Conservation (phyloP, 768 basidiomycete genomes). For the Asterophora parasitica region DNA sequence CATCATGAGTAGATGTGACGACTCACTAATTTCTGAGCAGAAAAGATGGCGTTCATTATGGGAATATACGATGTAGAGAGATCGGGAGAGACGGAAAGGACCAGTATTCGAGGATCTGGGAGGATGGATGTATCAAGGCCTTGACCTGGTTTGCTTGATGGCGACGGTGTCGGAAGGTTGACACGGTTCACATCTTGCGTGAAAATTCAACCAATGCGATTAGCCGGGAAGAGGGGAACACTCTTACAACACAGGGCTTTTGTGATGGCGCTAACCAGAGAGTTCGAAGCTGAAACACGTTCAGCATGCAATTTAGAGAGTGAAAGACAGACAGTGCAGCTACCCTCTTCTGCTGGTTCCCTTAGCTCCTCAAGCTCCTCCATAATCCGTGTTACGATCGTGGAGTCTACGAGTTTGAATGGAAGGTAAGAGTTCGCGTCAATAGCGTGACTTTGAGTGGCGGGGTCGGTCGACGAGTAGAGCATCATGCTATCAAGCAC, state of each 20-base stretch:
- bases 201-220: background rate
- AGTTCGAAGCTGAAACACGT: constrained; percentile 44
- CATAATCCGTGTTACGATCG: constrained; percentile 56
- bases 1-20: constrained; percentile 5
- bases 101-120: constrained; percentile 40
- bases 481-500: constrained; percentile 58
- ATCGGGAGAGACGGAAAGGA: constrained; percentile 92
- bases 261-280: constrained; percentile 83
- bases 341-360: constrained; percentile 49
- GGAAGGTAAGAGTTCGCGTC: constrained; percentile 83
- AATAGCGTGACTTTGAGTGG: constrained; percentile 32
- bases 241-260: constrained; percentile 85
- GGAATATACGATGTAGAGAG: constrained; percentile 90
- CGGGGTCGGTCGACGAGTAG: constrained; percentile 60
- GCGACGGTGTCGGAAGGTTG: constrained; percentile 25
- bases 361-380: constrained; percentile 54
- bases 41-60: constrained; percentile 99
- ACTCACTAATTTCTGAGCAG: constrained; percentile 91
- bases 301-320: constrained; percentile 12
- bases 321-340: constrained; percentile 14
- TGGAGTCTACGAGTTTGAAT: constrained; percentile 72
- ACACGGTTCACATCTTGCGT: constrained; percentile 38
- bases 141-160: constrained; percentile 25
- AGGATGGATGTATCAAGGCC: constrained; percentile 26
- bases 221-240: background rate